Evolutionary conservation across 2,329 filamentous ascomycete genomes (phyloP), one percentile per base, ranked within the genome.

Genomic region (Stagonosporopsis tanaceti): DNA sequence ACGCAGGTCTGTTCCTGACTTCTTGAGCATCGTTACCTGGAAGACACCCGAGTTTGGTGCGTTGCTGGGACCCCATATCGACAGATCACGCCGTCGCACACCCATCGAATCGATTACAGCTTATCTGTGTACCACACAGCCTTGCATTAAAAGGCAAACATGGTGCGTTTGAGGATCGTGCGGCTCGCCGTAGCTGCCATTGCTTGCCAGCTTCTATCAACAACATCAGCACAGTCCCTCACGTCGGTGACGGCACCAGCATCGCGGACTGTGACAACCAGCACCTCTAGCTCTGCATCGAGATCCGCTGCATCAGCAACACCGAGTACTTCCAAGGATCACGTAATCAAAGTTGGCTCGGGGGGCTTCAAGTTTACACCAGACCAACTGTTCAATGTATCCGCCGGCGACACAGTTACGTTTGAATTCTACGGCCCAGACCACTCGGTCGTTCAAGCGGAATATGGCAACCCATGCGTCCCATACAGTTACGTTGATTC

Each of bases 371-470:
- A 66, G 30, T 80, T 76, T 50, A 63, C 67, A 9, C 79, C 79
- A 1, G 72, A 74, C 35, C 67, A 68, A 30, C 65, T 79, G 30
- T 60, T 57, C 12, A 64, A 71, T 42, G 78, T 78, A 11, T 67
- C 68, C 7, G 66, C 73, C 2, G 78, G 77, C 17, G 78, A 80
- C 53, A 75, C 63, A 4, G 57, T 78, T 6, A 66, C 74, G 12
- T 73, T 69, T 42, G 67, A 73, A 35, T 81, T 80, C 65, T 79
- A 71, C 39, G 74, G 77, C 4, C 68, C 71, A 14, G 78, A 79
- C 50, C 79, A 81, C 55, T 79, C 77, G 0, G 78, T 81, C 4
- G 74, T 77, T 25, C 67, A 76, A 32, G 74, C 78, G 5, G 76
- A 76, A 32, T 80, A 73, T 54, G 62, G 56, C 25, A 67, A 61